A percentile compares a stretch with the other conserved stretches of the same genome.
phyloP scores from a whole-genome alignment of 2,329 filamentous ascomycete species.

The Clonostachys rosea region DNA sequence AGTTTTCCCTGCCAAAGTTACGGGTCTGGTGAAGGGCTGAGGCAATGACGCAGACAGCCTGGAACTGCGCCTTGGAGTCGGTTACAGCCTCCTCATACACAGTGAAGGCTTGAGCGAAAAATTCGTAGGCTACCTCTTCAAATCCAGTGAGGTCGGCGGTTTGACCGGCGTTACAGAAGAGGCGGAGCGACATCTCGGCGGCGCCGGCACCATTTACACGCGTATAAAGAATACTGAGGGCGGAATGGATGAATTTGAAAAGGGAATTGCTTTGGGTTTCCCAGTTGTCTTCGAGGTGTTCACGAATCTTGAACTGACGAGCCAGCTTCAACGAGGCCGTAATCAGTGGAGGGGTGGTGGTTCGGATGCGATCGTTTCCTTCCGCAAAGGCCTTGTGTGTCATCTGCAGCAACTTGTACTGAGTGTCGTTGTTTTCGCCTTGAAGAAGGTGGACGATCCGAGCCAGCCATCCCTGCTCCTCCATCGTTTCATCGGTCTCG shows the following conservation, averaged over 20 bases:
- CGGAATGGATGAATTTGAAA: constrained; percentile 93
- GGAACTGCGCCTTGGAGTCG: constrained; percentile 94
- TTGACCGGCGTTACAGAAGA: constrained; percentile 90
- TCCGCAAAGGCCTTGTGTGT: constrained; percentile 82
- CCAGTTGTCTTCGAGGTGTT: constrained; percentile 72
- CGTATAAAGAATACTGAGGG: constrained; percentile 80
- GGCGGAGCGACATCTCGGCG: constrained; percentile 80
- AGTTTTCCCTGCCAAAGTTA: constrained; percentile 94
- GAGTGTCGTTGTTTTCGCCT: constrained; percentile 82
- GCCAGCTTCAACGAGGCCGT: constrained; percentile 88
- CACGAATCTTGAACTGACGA: constrained; percentile 80
- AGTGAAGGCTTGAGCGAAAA: constrained; percentile 96
- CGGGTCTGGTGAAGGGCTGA: constrained; percentile 83
- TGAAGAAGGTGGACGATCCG: constrained; percentile 85
- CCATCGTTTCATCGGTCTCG: constrained; percentile 95
- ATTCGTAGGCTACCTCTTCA: constrained; percentile 96
- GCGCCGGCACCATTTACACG: constrained; percentile 73
- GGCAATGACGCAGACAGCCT: constrained; percentile 92
- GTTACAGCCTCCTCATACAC: constrained; percentile 96
- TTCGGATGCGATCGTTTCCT: constrained; percentile 92
- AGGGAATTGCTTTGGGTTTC: constrained; percentile 66
- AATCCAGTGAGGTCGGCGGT: constrained; percentile 87
- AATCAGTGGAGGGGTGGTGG: constrained; percentile 88
- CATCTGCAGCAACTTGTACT: constrained; percentile 89
- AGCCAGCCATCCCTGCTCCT: constrained; percentile 96